phyloP scores from a whole-genome alignment of 305 asterid genomes.

The Ajuga reptans region DNA sequence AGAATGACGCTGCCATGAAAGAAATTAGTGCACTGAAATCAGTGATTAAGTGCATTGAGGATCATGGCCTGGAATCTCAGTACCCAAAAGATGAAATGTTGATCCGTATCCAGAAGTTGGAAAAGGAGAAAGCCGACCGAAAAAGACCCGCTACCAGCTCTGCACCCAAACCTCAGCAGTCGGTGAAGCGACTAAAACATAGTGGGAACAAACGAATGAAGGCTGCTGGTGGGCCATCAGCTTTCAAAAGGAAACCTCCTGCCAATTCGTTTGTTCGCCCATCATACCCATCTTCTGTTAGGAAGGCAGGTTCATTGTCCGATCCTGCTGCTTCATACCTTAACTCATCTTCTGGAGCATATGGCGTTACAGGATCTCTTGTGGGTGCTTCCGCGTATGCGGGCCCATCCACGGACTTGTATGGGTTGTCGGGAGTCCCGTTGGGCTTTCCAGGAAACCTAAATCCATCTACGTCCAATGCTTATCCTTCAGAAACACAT shows the following conservation, averaged over 20 bases:
- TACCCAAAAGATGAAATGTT: slow-evolving; percentile 40
- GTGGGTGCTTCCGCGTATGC: slow-evolving; percentile 33
- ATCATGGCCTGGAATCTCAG: slow-evolving; percentile 42
- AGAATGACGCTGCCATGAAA: slow-evolving; percentile 49
- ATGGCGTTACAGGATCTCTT: slow-evolving; percentile 32
- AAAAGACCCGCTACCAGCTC: slow-evolving; percentile 31
- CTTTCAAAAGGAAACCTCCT: slow-evolving; percentile 25
- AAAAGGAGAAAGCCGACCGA: slow-evolving; percentile 38
- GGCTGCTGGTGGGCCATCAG: slow-evolving; percentile 22
- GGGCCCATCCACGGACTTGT: slow-evolving; percentile 40
- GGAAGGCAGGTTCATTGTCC: slow-evolving; percentile 34
- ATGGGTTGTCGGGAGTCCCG: slow-evolving; percentile 35
- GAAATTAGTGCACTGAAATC: slow-evolving; percentile 50
- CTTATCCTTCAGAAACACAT: slow-evolving; percentile 35
- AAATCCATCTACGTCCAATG: slow-evolving; percentile 33
- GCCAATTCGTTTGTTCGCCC: slow-evolving; percentile 21
- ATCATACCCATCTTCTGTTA: slow-evolving; percentile 28
- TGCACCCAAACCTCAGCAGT: slow-evolving; percentile 27
- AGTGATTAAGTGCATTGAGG: slow-evolving; percentile 48
- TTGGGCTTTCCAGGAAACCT: slow-evolving; percentile 32
- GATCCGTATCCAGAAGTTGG: slow-evolving; percentile 38
- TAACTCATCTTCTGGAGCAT: slow-evolving; percentile 37
- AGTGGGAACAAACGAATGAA: slow-evolving; percentile 29
- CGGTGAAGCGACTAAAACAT: slow-evolving; percentile 26
- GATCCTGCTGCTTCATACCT: slow-evolving; percentile 36